A percentile compares a stretch with the other conserved stretches of the same genome.
Evolutionary conservation across 1,139 yeast genomes (phyloP).

Genomic region (Dujonia santamariae): DNA sequence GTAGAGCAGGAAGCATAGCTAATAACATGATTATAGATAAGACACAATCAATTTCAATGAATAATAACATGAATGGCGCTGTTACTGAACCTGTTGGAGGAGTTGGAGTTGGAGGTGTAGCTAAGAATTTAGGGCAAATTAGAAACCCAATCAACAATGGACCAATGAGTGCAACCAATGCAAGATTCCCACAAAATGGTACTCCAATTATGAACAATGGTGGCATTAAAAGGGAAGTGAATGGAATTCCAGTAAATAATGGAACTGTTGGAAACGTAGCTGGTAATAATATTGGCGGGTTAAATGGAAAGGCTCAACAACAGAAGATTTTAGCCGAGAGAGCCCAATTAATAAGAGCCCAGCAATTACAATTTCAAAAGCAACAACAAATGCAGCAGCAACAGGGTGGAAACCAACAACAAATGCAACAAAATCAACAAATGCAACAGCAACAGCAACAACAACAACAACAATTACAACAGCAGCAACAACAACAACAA

Average conservation of each 20-base stretch:
- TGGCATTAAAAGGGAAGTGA: too few relatives aligned
- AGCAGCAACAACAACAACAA: conserved; percentile 5
- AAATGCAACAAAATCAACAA: conserved; percentile 12
- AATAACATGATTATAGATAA: too few relatives aligned
- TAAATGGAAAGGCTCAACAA: conserved; percentile 6
- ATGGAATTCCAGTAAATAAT: conserved; percentile 1
- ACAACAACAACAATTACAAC: conserved; percentile 11
- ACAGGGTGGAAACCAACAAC: conserved; percentile 14
- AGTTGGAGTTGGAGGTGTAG: too few relatives aligned
- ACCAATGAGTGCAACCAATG: neutral
- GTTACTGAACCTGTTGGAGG: too few relatives aligned
- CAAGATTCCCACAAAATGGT: conserved; percentile 1
- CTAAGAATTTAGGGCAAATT: too few relatives aligned
- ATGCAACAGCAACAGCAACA: conserved; percentile 12
- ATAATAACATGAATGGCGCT: too few relatives aligned
- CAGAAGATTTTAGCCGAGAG: conserved; percentile 9
- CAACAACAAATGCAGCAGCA: conserved; percentile 11
- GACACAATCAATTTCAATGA: too few relatives aligned
- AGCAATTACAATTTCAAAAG: conserved; percentile 10
- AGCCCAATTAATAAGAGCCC: conserved; percentile 9
- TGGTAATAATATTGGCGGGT: conserved; percentile 7
- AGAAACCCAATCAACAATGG: neutral
- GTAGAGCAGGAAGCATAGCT: neutral
- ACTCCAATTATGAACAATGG: conserved; percentile 2
- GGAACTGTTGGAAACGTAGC: conserved; percentile 2